A percentile compares a stretch with the other conserved stretches of the same genome.
Evolutionary conservation across 176 grass and related monocot species (phyloP).

Genomic region (Eleusine coracana): DNA sequence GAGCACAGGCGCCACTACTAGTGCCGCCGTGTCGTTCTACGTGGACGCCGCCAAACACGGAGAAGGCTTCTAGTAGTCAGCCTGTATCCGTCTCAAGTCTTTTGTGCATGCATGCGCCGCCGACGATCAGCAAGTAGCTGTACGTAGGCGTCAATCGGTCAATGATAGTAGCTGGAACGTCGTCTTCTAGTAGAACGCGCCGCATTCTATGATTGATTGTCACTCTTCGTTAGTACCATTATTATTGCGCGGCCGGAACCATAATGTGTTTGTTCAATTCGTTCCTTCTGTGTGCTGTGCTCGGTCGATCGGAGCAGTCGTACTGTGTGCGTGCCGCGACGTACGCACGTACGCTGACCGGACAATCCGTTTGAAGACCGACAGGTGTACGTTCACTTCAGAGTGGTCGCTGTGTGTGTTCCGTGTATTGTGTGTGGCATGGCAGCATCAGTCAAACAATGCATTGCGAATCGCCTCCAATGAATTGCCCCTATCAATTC

Average conservation of each 20-base stretch:
- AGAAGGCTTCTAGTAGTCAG: constrained; percentile 18
- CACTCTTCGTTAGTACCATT: neutral
- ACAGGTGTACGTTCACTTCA: neutral
- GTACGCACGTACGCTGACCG: constrained; percentile 20
- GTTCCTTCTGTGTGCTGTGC: neutral
- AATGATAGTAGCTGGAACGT: constrained; percentile 17
- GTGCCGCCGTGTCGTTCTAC: constrained; percentile 35
- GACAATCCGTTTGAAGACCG: constrained; percentile 2
- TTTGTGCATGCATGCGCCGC: neutral
- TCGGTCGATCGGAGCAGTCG: neutral
- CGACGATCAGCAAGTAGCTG: neutral
- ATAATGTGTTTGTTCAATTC: constrained; percentile 11
- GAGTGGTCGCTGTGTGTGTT: neutral
- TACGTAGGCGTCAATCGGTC: neutral
- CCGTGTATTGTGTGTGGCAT: no score
- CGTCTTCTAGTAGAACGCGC: constrained; percentile 6
- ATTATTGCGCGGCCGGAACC: neutral
- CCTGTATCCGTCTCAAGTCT: neutral
- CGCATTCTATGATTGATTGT: neutral
- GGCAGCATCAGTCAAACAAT: no score
- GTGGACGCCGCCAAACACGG: constrained; percentile 46
- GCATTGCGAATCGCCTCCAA: no score
- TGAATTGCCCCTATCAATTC: no score
- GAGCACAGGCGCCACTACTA: neutral
- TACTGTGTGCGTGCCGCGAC: neutral